phyloP scores from a whole-genome alignment of 805 yeast genomes.

The Candida silvicultrix region DNA sequence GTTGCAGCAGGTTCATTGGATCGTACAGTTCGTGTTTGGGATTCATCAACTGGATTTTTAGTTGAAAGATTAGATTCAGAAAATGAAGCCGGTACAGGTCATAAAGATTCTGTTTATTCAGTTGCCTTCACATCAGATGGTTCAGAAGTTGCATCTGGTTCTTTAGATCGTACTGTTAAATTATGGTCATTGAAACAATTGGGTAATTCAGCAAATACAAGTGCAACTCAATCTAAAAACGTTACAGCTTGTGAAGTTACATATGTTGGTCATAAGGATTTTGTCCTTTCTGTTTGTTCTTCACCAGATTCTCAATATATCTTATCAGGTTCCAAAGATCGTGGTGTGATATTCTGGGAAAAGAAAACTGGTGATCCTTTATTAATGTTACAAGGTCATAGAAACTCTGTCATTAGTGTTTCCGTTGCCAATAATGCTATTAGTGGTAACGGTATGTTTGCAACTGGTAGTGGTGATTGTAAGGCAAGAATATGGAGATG shows the following conservation, averaged over 20 bases:
- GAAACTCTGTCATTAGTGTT: conserved; percentile 91
- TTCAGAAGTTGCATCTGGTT: conserved; percentile 87
- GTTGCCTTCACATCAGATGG: conserved; percentile 93
- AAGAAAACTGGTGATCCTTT: conserved; percentile 85
- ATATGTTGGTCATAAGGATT: conserved; percentile 93
- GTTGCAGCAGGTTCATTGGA: conserved; percentile 97
- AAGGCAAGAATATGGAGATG: conserved; percentile 96
- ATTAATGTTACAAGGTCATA: conserved; percentile 94
- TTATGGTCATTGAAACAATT: conserved; percentile 82
- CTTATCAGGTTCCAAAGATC: conserved; percentile 91
- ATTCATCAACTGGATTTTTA: conserved; percentile 82
- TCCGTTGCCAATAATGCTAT: conserved; percentile 79
- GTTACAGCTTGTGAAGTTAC: conserved; percentile 77
- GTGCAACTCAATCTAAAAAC: conserved; percentile 32
- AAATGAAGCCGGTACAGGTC: conserved; percentile 84
- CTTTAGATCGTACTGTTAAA: conserved; percentile 92
- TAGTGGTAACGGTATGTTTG: conserved; percentile 77
- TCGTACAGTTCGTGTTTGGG: conserved; percentile 95
- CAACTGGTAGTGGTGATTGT: conserved; percentile 97
- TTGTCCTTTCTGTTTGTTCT: conserved; percentile 88
- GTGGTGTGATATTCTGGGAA: conserved; percentile 97
- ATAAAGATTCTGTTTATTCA: conserved; percentile 91
- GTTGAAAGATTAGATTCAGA: conserved; percentile 92
- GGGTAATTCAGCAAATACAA: conserved; percentile 36
- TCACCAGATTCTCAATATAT: conserved; percentile 91